Conservation (phyloP, 129 eudicot genomes). For the Scalesia atractyloides region DNA sequence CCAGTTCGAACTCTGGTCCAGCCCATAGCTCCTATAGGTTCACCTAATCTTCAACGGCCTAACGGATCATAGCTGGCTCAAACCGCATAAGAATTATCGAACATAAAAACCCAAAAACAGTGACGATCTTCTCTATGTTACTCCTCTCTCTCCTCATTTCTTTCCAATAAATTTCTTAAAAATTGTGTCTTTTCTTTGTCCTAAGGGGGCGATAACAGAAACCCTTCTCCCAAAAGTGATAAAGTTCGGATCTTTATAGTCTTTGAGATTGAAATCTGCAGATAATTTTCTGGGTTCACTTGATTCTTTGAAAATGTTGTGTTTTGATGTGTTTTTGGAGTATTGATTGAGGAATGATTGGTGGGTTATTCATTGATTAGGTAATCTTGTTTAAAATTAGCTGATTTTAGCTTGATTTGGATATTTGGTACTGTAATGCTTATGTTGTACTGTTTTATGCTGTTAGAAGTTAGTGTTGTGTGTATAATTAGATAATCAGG, state of each 20-base stretch:
- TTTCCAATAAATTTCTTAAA: conserved; percentile 28
- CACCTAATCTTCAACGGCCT: conserved; percentile 32
- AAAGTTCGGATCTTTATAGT: conserved; percentile 29
- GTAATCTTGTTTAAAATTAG: not conserved
- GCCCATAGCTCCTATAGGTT: not conserved
- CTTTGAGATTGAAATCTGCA: conserved; percentile 21
- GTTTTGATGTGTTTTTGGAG: conserved; percentile 9
- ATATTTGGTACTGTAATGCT: conserved; percentile 19
- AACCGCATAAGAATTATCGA: conserved; percentile 63
- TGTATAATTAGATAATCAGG: not conserved
- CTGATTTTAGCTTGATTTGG: conserved; percentile 9
- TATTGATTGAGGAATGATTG: conserved; percentile 21
- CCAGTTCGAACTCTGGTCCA: conserved; percentile 8
- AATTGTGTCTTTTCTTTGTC: conserved; percentile 12
- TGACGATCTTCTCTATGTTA: conserved; percentile 59
- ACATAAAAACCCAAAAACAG: conserved; percentile 37
- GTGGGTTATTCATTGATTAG: not conserved
- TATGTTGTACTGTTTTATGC: conserved; percentile 17
- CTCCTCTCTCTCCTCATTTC: conserved; percentile 32
- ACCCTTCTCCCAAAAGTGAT: conserved; percentile 8
- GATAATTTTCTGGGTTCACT: not conserved
- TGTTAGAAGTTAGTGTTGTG: not conserved
- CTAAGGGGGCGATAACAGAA: not conserved
- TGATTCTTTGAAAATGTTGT: conserved; percentile 15
- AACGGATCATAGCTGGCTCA: conserved; percentile 40